Percentiles rank a stretch among this genome's conserved stretches.
phyloP scores from a whole-genome alignment of 2,329 filamentous ascomycete species.

The Cladosporium sp. region DNA sequence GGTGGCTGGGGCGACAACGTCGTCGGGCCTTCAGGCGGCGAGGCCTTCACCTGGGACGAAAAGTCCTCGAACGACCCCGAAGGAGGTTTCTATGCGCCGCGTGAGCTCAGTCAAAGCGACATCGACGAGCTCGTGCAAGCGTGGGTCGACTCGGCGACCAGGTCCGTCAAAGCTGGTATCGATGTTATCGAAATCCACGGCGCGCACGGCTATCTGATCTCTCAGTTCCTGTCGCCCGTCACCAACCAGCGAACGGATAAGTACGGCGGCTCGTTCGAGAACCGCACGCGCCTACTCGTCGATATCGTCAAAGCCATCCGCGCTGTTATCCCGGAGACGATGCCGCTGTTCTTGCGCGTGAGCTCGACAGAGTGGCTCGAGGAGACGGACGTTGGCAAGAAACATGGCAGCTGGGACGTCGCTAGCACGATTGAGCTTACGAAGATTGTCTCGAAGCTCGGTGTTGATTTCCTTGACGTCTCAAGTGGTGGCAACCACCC shows the following conservation, averaged over 20 bases:
- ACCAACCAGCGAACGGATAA: constrained; percentile 67
- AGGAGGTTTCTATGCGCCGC: constrained; percentile 40
- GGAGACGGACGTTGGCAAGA: constrained; percentile 50
- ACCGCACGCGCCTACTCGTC: constrained; percentile 65
- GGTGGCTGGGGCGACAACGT: constrained; percentile 57
- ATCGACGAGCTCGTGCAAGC: constrained; percentile 65
- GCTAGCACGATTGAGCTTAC: constrained; percentile 65
- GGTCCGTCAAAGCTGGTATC: constrained; percentile 60
- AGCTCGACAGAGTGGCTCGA: constrained; percentile 75
- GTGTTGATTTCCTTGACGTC: constrained; percentile 84
- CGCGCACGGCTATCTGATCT: constrained; percentile 76
- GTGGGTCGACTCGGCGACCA: constrained; percentile 63
- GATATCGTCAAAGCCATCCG: constrained; percentile 62
- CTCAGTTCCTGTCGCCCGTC: constrained; percentile 67
- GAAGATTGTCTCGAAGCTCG: constrained; percentile 66
- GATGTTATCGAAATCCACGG: constrained; percentile 79
- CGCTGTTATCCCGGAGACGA: constrained; percentile 60
- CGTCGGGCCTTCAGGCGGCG: constrained; percentile 54
- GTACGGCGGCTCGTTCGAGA: constrained; percentile 70
- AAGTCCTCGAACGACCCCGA: constrained; percentile 29
- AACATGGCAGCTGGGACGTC: constrained; percentile 65
- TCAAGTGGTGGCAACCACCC: constrained; percentile 71
- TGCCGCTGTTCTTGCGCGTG: constrained; percentile 72
- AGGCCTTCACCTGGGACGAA: constrained; percentile 43
- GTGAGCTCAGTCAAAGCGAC: constrained; percentile 54